phyloP scores from a whole-genome alignment of 75 land plant genomes.

The Sequoia sempervirens region DNA sequence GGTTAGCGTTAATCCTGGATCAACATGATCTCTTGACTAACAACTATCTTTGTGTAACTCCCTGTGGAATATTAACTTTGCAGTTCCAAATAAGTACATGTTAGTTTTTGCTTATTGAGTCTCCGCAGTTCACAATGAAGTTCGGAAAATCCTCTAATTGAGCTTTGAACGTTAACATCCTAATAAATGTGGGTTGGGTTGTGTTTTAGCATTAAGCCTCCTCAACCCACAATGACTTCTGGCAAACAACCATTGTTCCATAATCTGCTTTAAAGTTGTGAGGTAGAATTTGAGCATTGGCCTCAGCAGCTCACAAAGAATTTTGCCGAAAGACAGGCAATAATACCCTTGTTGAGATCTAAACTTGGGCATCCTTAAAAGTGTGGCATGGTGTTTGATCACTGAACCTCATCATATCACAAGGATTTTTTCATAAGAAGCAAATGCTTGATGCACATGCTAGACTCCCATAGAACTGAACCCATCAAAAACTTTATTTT shows the following conservation, averaged over 20 bases:
- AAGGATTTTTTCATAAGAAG: not conserved
- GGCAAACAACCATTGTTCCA: not conserved
- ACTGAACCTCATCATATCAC: not conserved
- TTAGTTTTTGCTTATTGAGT: not conserved
- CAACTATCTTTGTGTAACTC: too few relatives aligned
- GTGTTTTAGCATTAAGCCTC: not conserved
- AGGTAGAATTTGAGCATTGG: not conserved
- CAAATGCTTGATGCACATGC: too few relatives aligned
- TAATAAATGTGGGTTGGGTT: not conserved
- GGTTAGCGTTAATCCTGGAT: not conserved
- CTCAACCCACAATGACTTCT: not conserved
- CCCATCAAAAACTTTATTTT: too few relatives aligned
- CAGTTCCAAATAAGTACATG: not conserved
- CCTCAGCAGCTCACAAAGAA: not conserved
- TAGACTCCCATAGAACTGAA: too few relatives aligned
- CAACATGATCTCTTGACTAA: too few relatives aligned
- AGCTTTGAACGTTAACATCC: not conserved
- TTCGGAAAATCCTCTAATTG: not conserved
- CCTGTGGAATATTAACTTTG: too few relatives aligned
- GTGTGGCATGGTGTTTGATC: not conserved
- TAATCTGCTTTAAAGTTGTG: not conserved
- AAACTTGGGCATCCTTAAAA: not conserved
- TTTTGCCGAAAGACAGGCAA: not conserved
- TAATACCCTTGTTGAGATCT: not conserved
- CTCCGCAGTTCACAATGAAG: not conserved